Base-by-base conservation (phyloP, 2,329 filamentous ascomycete genomes). In the Fusarium pseudocircinatum region DNA sequence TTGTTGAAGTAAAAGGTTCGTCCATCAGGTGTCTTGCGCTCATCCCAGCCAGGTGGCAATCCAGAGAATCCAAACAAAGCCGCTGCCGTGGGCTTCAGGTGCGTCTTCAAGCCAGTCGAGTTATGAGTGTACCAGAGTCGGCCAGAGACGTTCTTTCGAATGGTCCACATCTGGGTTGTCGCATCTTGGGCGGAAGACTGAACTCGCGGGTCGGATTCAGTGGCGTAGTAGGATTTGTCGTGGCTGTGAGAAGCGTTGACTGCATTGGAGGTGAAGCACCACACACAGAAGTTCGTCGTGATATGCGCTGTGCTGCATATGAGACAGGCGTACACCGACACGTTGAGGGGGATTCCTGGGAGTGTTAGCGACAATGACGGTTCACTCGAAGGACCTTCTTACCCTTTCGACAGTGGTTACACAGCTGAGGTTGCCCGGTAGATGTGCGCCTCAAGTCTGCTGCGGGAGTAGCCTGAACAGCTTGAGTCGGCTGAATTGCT, bases 41-140 rank as follows among this genome's bases (percentile, higher is more conserved):
- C 75, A 36, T 74, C 65, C 78, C 78, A 79, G 1, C 77, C 78
- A 4, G 67, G 37, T 2, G 78, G 74, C 5, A 79, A 28, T 0
- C 66, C 75, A 0, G 74, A 68, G 2, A 70, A 67, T 0, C 58
- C 58, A 12, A 59, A 62, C 6, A 69, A 11, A 0, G 64, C 66
- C 6, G 64, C 67, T 7, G 72, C 32, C 4, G 67, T 72, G 7
- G 78, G 78, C 16, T 73, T 75, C 10, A 79, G 62, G 18, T 79
- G 67, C 0, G 78, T 79, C 60, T 72, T 75, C 26, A 77, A 52
- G 0, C 77, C 78, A 0, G 77, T 77, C 1, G 60, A 9, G 6
- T 77, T 79, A 28, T 79, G 76, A 2, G 68, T 75, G 24, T 79
- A 79, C 76, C 77, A 79, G 2, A 77, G 59, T 12, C 77, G 70